Conservation (phyloP, 208 protist genomes). For the Acanthamoeba castellanii region DNA sequence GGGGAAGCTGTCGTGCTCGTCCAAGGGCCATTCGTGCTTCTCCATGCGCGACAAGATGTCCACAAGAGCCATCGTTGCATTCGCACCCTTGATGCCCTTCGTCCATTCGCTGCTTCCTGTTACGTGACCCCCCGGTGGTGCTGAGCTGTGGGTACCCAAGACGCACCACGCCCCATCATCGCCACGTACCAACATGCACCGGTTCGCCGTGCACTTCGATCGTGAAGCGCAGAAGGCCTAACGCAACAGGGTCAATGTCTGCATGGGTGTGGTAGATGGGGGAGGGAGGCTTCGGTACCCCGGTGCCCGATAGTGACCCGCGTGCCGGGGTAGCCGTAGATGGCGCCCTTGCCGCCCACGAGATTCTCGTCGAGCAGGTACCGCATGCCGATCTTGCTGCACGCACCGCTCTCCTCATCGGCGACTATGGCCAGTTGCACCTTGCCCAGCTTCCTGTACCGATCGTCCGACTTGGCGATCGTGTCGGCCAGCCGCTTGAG, state of each 20-base stretch:
- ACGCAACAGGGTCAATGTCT: background rate
- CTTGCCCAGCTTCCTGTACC: background rate
- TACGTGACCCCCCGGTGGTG: background rate
- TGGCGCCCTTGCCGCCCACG: constrained; percentile 52
- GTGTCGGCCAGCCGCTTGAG: constrained; percentile 33
- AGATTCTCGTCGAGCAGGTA: constrained; percentile 8
- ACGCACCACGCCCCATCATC: too few species aligned
- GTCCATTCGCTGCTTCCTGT: constrained; percentile 31
- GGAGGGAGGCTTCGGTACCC: too few species aligned
- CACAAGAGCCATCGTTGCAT: constrained; percentile 19
- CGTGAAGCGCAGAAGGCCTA: constrained; percentile 30
- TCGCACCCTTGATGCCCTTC: background rate
- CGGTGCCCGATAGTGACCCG: background rate
- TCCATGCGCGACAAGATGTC: constrained; percentile 34
- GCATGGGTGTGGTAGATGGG: too few species aligned
- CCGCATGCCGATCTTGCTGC: constrained; percentile 41
- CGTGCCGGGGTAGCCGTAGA: constrained; percentile 64
- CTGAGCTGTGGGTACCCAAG: too few species aligned
- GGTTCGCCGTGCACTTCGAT: constrained; percentile 38
- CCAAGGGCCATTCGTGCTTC: constrained; percentile 25
- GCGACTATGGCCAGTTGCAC: constrained; percentile 63
- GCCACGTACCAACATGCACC: constrained; percentile 22
- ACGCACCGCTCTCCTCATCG: constrained; percentile 71
- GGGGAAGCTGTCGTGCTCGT: constrained; percentile 37
- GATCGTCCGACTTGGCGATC: background rate